Evolutionary conservation across 225 moss, liverwort and hornwort species (phyloP).

Genomic region (Sphagnum tenellum): DNA sequence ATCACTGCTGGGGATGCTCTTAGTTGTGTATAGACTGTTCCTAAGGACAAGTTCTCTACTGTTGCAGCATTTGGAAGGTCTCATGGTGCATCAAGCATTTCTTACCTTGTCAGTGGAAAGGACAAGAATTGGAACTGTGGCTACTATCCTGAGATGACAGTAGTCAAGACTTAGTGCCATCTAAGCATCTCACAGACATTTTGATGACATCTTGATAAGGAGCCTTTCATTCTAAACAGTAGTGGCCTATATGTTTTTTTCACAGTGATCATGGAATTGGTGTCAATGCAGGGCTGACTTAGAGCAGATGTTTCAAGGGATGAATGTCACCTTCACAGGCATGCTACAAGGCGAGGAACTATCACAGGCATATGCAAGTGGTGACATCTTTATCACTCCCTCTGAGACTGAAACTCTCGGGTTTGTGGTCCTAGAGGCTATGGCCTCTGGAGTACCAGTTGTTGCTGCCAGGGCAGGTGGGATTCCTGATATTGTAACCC

Average conservation of each 20-base stretch:
- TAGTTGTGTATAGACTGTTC: too few relatives aligned
- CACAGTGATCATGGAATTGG: constrained; percentile 1
- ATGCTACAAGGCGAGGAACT: constrained; percentile 87
- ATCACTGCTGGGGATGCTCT: too few relatives aligned
- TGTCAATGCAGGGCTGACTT: constrained; percentile 43
- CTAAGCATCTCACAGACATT: too few relatives aligned
- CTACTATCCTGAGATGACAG: too few relatives aligned
- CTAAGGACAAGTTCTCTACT: too few relatives aligned
- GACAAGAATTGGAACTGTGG: too few relatives aligned
- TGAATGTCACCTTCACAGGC: constrained; percentile 82
- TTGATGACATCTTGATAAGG: too few relatives aligned
- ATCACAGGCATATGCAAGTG: constrained; percentile 88
- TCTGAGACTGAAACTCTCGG: constrained; percentile 95
- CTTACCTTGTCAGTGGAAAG: too few relatives aligned
- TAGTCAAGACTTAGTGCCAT: too few relatives aligned
- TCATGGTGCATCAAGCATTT: too few relatives aligned
- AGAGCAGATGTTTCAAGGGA: constrained; percentile 63
- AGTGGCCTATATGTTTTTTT: background rate
- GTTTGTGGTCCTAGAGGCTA: constrained; percentile 95
- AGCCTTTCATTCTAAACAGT: background rate
- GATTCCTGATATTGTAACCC: constrained; percentile 87
- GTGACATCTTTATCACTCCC: constrained; percentile 92
- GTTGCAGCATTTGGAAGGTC: too few relatives aligned
- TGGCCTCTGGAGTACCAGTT: constrained; percentile 93
- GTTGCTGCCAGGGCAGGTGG: constrained; percentile 94